phyloP scores from a whole-genome alignment of 164 flowering plant genomes.

The Saururus chinensis region DNA sequence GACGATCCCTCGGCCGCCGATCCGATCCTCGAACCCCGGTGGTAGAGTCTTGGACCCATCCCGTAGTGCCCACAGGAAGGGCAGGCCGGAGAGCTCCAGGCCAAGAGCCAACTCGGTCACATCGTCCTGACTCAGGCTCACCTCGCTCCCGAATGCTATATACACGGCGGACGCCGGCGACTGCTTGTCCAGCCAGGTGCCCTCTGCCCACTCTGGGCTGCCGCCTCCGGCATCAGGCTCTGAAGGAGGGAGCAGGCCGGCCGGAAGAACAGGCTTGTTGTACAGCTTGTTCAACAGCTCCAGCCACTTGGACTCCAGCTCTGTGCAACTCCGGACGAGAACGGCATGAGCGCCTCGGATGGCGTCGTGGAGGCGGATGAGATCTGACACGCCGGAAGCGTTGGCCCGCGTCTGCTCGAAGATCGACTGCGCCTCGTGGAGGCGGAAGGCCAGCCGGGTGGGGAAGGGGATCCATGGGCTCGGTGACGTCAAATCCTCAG shows the following conservation, averaged over 20 bases:
- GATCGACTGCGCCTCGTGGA: background rate
- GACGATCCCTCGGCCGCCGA: background rate
- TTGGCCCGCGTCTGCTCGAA: background rate
- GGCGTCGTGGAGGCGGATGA: background rate
- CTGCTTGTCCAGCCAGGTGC: background rate
- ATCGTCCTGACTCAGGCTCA: background rate
- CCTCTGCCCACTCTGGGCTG: background rate
- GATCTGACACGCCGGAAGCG: background rate
- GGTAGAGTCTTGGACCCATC: background rate
- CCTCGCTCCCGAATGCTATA: background rate
- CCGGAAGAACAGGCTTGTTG: background rate
- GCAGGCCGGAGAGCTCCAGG: background rate
- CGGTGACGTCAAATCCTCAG: background rate
- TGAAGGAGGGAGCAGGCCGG: background rate
- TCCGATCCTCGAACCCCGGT: background rate
- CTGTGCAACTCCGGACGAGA: background rate
- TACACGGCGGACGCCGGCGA: background rate
- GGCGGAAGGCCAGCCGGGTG: background rate
- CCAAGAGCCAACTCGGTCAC: background rate
- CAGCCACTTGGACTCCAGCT: background rate
- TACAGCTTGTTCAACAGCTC: background rate
- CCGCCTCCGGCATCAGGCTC: background rate
- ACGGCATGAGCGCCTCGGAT: background rate
- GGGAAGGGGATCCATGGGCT: background rate
- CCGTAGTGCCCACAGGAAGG: background rate